Conservation (phyloP, 257 asterid genomes). For the Solanum bukasovii region DNA sequence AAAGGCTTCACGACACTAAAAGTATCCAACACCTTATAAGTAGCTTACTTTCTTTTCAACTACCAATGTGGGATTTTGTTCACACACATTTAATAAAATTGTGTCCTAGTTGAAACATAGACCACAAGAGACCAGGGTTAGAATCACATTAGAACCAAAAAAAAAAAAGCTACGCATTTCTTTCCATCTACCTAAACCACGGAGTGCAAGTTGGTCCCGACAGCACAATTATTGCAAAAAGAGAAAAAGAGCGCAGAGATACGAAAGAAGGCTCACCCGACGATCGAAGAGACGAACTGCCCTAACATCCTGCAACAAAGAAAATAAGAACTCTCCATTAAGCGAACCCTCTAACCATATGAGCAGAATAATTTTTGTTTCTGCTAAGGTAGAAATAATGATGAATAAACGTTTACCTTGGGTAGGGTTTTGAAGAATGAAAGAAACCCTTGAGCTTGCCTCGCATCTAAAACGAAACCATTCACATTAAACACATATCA, state of each 20-base stretch:
- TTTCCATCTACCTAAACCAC: not conserved
- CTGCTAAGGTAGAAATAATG: not conserved
- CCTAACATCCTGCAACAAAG: slow-evolving; percentile 68
- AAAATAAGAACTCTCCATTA: not conserved
- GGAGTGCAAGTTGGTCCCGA: not conserved
- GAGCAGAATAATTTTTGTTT: not conserved
- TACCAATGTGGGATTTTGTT: not conserved
- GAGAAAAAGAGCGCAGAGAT: not conserved
- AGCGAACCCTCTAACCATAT: not conserved
- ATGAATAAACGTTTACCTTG: slow-evolving; percentile 28
- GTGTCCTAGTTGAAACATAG: not conserved
- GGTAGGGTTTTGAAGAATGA: slow-evolving; percentile 77
- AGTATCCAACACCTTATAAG: not conserved
- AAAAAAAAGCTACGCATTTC: not conserved
- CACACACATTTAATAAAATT: not conserved
- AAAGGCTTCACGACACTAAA: not conserved
- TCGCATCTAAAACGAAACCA: slow-evolving; percentile 52
- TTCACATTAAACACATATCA: not conserved
- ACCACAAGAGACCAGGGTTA: not conserved
- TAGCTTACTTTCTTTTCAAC: not conserved
- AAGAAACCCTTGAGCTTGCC: slow-evolving; percentile 95
- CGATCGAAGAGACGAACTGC: slow-evolving; percentile 93
- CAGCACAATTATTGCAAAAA: not conserved
- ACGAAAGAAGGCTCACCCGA: slow-evolving; percentile 44
- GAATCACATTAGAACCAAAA: not conserved